Base-by-base conservation (phyloP, 768 basidiomycete species). In the Amanita brunnescens region DNA sequence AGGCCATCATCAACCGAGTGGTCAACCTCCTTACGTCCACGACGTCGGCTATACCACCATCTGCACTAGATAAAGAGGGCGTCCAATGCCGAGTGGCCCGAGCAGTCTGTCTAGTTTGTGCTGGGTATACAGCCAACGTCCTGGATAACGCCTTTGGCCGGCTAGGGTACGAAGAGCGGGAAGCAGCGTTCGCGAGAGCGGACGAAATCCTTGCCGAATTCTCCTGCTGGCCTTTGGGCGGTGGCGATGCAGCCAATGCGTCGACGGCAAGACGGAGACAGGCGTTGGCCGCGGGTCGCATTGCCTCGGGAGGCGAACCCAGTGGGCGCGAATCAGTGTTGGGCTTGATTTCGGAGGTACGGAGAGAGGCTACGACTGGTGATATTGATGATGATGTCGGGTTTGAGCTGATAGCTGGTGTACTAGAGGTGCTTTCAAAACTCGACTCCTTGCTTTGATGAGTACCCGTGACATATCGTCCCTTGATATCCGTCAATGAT, bases 171-270 rank as follows among this genome's bases (percentile, higher is more conserved):
- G 96, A 98, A 65, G 89, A 93, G 49, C 70, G 95, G 49, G 96
- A 99, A 71, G 83, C 81, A 3, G 94, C 95, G 29, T 96, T 97
- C 64, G 84, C 83, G 57, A 72, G 96, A 54, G 92, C 91, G 59
- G 95, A 99, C 62, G 96, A 99, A 56, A 81, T 99, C 21, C 71
- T 99, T 30, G 86, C 83, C 39, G 95, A 94, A 68, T 98, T 98
- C 65, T 76, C 81, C 24, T 75, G 73, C 26, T 99, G 92, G 92
- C 95, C 95, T 10, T 93, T 89, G 61, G 92, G 71, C 34, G 66
- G 61, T 3, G 53, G 47, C 13, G 54, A 54, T 34, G 58, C 55
- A 45, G 60, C 59, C 35, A 55, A 57, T 26, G 55, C 64, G 0
- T 61, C 66, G 1, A 56, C 64, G 7, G 62, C 64, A 14, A 67